phyloP scores from a whole-genome alignment of 2,329 filamentous ascomycete species.

The Exophiala xenobiotica region DNA sequence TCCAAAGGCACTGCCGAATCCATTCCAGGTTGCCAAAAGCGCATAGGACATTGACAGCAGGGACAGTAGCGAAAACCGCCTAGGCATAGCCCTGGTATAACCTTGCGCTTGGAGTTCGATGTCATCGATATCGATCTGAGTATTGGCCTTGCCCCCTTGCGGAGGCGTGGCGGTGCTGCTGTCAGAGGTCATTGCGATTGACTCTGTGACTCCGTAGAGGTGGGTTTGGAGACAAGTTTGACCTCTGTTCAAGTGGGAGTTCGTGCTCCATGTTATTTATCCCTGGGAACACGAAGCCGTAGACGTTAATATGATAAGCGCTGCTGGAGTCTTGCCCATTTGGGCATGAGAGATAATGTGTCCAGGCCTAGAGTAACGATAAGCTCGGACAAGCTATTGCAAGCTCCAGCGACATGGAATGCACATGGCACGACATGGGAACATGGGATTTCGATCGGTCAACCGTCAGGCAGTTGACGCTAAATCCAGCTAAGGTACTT shows the following conservation, averaged over 20 bases:
- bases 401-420: background rate
- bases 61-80: conserved; percentile 15
- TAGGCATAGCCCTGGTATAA: conserved; percentile 16
- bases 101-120: conserved; percentile 16
- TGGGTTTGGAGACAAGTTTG: background rate
- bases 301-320: background rate
- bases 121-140: conserved; percentile 16
- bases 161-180: background rate
- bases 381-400: conserved; percentile 5
- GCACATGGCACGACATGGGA: too few species aligned
- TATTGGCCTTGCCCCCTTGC: background rate
- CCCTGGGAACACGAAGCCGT: background rate
- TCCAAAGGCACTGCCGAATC: conserved; percentile 16
- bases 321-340: conserved; percentile 3
- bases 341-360: conserved; percentile 14
- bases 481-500: background rate
- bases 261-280: background rate
- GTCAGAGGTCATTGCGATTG: background rate
- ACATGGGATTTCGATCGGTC: too few species aligned
- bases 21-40: conserved; percentile 19
- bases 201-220: background rate
- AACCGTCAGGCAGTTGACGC: too few species aligned
- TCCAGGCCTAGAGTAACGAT: conserved; percentile 1
- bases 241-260: background rate
- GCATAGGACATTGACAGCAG: conserved; percentile 18